These are phyloP conservation scores for Cercospora beticola DNA, from an alignment of 2,329 filamentous ascomycete genomes.

Conservation along the genomic window DNA sequence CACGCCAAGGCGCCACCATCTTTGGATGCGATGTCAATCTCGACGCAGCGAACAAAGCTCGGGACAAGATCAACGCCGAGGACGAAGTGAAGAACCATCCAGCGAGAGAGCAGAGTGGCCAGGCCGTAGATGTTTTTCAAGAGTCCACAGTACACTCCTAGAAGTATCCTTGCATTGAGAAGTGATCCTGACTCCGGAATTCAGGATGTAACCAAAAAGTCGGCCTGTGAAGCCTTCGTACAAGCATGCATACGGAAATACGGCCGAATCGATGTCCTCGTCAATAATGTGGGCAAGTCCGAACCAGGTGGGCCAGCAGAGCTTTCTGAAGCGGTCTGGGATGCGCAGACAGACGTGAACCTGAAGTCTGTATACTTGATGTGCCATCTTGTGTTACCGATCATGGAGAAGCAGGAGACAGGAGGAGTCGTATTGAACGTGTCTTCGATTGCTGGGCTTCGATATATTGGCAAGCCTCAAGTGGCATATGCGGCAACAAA, in stretches of 20 bases:
- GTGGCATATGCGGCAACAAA: constrained; percentile 67
- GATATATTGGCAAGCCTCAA: constrained; percentile 55
- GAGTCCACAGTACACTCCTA: constrained; percentile 23
- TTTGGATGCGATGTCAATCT: constrained; percentile 53
- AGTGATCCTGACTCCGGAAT: background rate
- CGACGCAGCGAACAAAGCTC: constrained; percentile 30
- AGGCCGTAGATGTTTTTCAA: constrained; percentile 27
- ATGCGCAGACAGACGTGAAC: constrained; percentile 56
- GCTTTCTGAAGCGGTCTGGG: constrained; percentile 53
- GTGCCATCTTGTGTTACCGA: constrained; percentile 53
- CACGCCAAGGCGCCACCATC: constrained; percentile 50
- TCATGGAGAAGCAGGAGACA: constrained; percentile 53
- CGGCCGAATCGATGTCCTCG: constrained; percentile 59
- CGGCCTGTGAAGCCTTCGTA: constrained; percentile 55
- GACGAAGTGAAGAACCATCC: constrained; percentile 25
- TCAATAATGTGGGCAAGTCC: constrained; percentile 60
- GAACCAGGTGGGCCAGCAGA: constrained; percentile 53
- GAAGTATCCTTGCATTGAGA: background rate
- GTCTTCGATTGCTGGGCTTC: constrained; percentile 52
- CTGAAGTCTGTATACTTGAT: constrained; percentile 57
- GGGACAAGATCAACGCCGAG: constrained; percentile 28
- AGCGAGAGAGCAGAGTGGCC: constrained; percentile 16
- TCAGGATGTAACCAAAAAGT: constrained; percentile 53
- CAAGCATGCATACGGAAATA: constrained; percentile 54
- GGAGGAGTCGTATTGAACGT: constrained; percentile 43